Base-by-base conservation (phyloP, 805 yeast genomes). In the Candida xiaguanensis region DNA sequence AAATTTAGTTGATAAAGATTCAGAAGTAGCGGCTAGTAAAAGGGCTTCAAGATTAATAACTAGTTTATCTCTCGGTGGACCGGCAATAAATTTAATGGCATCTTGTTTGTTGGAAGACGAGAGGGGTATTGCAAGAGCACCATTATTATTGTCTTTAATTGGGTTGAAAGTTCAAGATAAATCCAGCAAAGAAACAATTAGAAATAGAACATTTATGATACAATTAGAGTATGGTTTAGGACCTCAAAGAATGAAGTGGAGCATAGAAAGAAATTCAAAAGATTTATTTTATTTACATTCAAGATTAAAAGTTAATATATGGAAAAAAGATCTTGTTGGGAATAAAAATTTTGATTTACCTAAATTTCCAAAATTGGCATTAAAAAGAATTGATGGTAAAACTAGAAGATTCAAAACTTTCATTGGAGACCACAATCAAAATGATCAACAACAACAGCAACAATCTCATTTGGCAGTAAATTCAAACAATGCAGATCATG, bases 151-250 rank as follows among this genome's bases (percentile, higher is more conserved):
- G 28, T 82, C 85, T 13, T 76, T 89, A 58, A 53, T 93, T 17
- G 83, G 87, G 5, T 68, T 89, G 30, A 71, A 74, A 31, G 70
- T 93, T 4, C 60, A 74, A 30, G 81, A 78, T 46, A 58, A 70
- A 8, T 67, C 80, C 1, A 57, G 59, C 41, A 67, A 50, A 38
- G 59, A 59, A 3, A 45, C 53, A 34, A 60, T 72, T 2, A 70
- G 66, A 42, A 72, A 67, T 38, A 48, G 67, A 41, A 74, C 69
- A 39, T 84, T 76, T 49, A 69, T 75, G 43, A 65, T 93, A n/a
- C 85, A 83, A 35, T 66, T 93, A 32, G 96, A 90, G 55, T 93
- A 93, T 54, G 99, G 98, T 5, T 77, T 89, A 23, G 96, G 96
- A 2, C 76, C 79, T 5, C 77, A 81, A 40, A 64, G 89, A 39